Base-by-base conservation (phyloP, 495 filamentous ascomycete species). In the Daldinia concentrica region DNA sequence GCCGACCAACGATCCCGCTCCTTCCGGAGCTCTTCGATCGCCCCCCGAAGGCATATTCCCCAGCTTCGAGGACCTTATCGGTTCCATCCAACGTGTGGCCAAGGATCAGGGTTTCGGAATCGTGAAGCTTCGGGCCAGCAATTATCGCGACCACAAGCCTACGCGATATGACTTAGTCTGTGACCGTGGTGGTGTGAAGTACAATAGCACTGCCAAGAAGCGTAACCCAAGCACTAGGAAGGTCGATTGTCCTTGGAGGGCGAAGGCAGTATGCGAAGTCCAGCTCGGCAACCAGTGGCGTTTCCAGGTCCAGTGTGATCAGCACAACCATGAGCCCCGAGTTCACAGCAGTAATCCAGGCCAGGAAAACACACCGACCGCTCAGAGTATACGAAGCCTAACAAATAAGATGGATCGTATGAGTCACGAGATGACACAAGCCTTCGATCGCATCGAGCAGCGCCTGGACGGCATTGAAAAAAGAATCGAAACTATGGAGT, bases 181-280 rank as follows among this genome's bases (percentile, higher is more conserved):
- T 74, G 83, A 86, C 58, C 82, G 83, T 34, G 83, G 83, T 36
- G 83, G 83, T 9, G 83, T 86, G 72, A 85, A 85, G 72, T 86
- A 86, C 76, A 82, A 64, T 75, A 86, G 83, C 76, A 86, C 83
- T 0, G 83, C 83, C 11, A 85, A 85, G 74, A 86, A 85, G 77
- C 80, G 83, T 19, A 85, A 83, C 62, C 83, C 83, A 6, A 84
- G 80, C 71, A 86, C 83, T 15, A 81, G 83, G 66, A 86, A 86
- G 75, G 77, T 86, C 32, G 83, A 86, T 59, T 86, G 83, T 52
- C 83, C 83, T 22, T 86, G 81, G 78, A 81, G 82, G 41, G 83
- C 83, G 11, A 86, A 86, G 71, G 83, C 83, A 1, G 83, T 86
- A 11, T 86, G 83, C 55, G 83, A 86, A 51, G 83, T 86, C 9